These are phyloP conservation scores for Colletotrichum magnum DNA, from an alignment of 2,329 filamentous ascomycete species.

Conservation along the genomic window DNA sequence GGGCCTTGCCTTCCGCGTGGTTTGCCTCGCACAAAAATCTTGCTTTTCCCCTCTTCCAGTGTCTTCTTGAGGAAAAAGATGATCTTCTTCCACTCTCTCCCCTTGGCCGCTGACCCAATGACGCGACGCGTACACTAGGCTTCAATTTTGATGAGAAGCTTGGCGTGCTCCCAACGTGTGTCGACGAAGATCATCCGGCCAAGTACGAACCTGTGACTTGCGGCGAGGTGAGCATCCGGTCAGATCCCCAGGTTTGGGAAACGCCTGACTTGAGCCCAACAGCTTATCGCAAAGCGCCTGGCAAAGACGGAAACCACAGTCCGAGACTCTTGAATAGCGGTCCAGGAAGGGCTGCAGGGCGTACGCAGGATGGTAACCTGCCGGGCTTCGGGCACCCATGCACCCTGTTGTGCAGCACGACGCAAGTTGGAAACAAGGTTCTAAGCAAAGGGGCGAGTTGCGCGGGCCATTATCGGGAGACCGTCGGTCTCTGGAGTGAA, in stretches of 20 bases:
- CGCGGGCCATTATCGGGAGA: not conserved
- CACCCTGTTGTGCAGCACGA: not conserved
- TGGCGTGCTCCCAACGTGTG: slow-evolving; percentile 63
- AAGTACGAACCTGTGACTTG: slow-evolving; percentile 67
- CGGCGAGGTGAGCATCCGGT: slow-evolving; percentile 51
- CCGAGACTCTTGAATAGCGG: not conserved
- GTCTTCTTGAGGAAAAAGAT: not conserved
- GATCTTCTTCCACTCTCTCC: not conserved
- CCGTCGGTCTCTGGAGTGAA: not conserved
- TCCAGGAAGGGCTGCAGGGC: not conserved
- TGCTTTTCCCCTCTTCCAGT: not conserved
- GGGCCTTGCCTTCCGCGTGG: not conserved
- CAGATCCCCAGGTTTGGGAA: not conserved
- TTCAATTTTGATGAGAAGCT: slow-evolving; percentile 68
- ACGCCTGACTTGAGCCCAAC: slow-evolving; percentile 19
- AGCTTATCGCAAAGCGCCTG: slow-evolving; percentile 35
- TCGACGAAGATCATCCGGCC: slow-evolving; percentile 60
- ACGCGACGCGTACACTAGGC: not conserved
- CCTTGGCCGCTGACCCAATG: too few relatives aligned
- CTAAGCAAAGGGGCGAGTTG: not conserved
- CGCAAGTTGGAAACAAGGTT: too few relatives aligned
- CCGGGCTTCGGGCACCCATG: not conserved
- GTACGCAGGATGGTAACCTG: not conserved
- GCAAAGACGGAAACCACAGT: slow-evolving; percentile 15
- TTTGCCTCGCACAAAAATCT: not conserved